Base-by-base conservation (phyloP, 2,329 filamentous ascomycete genomes). In the Elsinoe arachidis region DNA sequence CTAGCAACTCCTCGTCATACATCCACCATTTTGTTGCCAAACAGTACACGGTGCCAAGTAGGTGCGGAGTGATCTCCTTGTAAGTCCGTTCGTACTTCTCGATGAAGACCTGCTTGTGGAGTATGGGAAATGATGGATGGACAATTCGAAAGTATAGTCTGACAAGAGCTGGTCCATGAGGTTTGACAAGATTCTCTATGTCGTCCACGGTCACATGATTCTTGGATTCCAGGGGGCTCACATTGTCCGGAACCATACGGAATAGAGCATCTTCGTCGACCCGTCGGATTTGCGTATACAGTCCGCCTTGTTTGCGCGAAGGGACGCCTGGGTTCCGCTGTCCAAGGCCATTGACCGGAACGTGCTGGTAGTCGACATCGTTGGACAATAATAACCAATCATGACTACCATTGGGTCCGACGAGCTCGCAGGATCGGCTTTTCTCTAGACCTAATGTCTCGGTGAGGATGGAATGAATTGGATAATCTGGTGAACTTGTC, bases 91-190 rank as follows among this genome's bases (percentile, higher is more conserved):
- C 73, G 62, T 84, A 83, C 65, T 84, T 84, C 63, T 83, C 81
- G 37, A 83, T 72, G 59, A 82, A 84, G 11, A 83, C 80, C 33
- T 76, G 78, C 64, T 84, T 84, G 63, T 84, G 80, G 2, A 83
- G 66, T 47, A 83, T 77, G 1, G 81, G 81, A 62, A 80, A 82
- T 58, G 74, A 77, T 0, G 80, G 80, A 61, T 83, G 81, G 7
- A 83, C 75, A 38, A 82, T 78, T 23, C 79, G 74, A 62, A 91
- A 92, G 73, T 88, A 92, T 10, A 91, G 74, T 63, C 87, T 82
- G 56, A 92, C 80, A 53, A 93, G 75, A 54, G 79, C 80, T 41
- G 81, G 80, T 12, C 88, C 87, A 67, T 90, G 79, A 2, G 87
- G 86, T 11, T 80, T 77, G 15, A 91, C 85, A 23, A 87, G 74